A percentile compares a stretch with the other conserved stretches of the same genome.
Conservation (phyloP, 805 yeast genomes). For the Huiozyma naganishii region DNA sequence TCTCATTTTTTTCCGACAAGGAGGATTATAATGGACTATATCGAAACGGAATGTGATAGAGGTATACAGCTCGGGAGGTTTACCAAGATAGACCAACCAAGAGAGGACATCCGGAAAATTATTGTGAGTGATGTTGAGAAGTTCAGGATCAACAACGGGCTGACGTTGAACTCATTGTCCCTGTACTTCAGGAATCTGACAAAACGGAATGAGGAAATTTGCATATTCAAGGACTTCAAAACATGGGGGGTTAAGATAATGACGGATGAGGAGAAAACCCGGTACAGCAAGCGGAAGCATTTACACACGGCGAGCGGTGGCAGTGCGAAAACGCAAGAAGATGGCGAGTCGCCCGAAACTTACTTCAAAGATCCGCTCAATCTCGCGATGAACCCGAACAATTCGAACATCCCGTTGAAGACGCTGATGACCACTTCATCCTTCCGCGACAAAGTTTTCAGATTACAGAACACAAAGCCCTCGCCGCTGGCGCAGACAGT, state of each 20-base stretch:
- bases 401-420: no score
- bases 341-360: no score
- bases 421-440: no score
- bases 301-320: neutral
- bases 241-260: slow-evolving; percentile 23
- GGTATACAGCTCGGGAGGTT: slow-evolving; percentile 27
- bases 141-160: slow-evolving; percentile 25
- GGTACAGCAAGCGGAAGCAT: slow-evolving; percentile 25
- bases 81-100: slow-evolving; percentile 17
- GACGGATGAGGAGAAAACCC: slow-evolving; percentile 23
- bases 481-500: no score
- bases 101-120: slow-evolving; percentile 25
- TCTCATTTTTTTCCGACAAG: slow-evolving; percentile 31
- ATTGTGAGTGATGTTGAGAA: slow-evolving; percentile 28
- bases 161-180: slow-evolving; percentile 27
- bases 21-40: slow-evolving; percentile 29
- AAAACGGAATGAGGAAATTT: slow-evolving; percentile 21
- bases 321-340: neutral
- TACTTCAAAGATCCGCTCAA: no score
- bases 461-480: no score
- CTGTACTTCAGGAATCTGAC: slow-evolving; percentile 25
- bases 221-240: slow-evolving; percentile 24
- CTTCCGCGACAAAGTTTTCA: no score
- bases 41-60: slow-evolving; percentile 27
- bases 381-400: no score